Base-by-base conservation (phyloP, 129 eudicot genomes). In the Oenanthe sinensis region DNA sequence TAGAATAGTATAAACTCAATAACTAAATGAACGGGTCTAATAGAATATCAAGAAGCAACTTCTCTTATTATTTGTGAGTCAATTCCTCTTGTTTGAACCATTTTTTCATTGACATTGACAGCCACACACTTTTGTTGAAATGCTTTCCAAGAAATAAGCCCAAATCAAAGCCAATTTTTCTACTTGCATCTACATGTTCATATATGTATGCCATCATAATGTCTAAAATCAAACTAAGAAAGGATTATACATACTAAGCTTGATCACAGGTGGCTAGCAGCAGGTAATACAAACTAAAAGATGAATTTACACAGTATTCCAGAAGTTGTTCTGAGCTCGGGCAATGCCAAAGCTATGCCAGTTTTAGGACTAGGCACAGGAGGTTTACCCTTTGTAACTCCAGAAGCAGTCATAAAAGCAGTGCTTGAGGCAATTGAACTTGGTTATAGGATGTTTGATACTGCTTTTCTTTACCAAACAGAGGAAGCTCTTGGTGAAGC, bases 391-490 rank as follows among this genome's bases (percentile, higher is more conserved):
- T 55, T 71, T 72, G 52, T 47, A 12, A n/a, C 76, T 13, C 33
- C 76, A n/a, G 76, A 72, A 11, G 49, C 4, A 11, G 76, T 44
- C 10, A 22, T 44, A 72, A 43, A 72, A 72, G 76, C 76, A 10
- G 80, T 83, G 77, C 74, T 79, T 54, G 80, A 79, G 7, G 83
- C 80, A 15, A 68, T 83, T 7, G 79, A 75, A 42, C 60, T 83
- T 26, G 86, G 86, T 26, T 75, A 74, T 55, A 67, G 86, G 30
- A 79, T 78, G 76, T 83, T 83, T 65, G 86, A 83, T 60, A 74
- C 86, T 0, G 86, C 86, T 37, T 39, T 70, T 20, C 9, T 17
- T 39, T 83, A 83, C 80, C 37, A n/a, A 28, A 74, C 86, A 44
- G 86, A 83, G 71, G 28, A 79, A 60, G 11, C 82, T 48, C 63